Evolutionary conservation across 2,329 filamentous ascomycete genomes (phyloP).

Genomic region (Akanthomyces uredinophilus): DNA sequence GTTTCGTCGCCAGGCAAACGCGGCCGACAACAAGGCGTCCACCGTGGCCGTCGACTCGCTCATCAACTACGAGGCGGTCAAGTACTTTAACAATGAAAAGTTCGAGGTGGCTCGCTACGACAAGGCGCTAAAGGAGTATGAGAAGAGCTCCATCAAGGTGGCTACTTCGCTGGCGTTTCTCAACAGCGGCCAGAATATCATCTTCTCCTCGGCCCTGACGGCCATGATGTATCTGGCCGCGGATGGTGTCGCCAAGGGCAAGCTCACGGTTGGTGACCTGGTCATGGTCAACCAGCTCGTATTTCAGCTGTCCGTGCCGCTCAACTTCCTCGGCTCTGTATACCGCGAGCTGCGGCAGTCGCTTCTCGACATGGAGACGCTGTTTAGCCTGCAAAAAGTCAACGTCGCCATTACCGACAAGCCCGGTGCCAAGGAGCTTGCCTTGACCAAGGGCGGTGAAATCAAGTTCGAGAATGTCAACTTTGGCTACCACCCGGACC

Average conservation of each 20-base stretch:
- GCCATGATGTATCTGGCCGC: constrained; percentile 98
- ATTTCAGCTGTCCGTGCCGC: constrained; percentile 91
- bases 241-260: constrained; percentile 76
- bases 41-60: constrained; percentile 94
- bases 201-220: constrained; percentile 89
- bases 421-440: constrained; percentile 66
- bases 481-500: constrained; percentile 84
- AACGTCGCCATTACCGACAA: constrained; percentile 81
- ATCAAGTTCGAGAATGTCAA: constrained; percentile 93
- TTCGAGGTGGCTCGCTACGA: constrained; percentile 92
- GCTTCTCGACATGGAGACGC: constrained; percentile 94
- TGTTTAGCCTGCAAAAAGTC: constrained; percentile 96
- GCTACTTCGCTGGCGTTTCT: constrained; percentile 88
- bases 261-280: constrained; percentile 85
- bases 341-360: constrained; percentile 95
- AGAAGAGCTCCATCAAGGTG: constrained; percentile 93
- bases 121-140: constrained; percentile 76
- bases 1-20: constrained; percentile 91
- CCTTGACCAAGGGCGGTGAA: constrained; percentile 72
- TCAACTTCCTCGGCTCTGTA: constrained; percentile 97
- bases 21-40: constrained; percentile 90
- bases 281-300: constrained; percentile 99
- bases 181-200: constrained; percentile 93
- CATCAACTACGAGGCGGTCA: constrained; percentile 98
- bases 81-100: constrained; percentile 98